These are phyloP conservation scores for Pseudozyma pruni DNA, from an alignment of 1,284 basidiomycete species.

Conservation along the genomic window DNA sequence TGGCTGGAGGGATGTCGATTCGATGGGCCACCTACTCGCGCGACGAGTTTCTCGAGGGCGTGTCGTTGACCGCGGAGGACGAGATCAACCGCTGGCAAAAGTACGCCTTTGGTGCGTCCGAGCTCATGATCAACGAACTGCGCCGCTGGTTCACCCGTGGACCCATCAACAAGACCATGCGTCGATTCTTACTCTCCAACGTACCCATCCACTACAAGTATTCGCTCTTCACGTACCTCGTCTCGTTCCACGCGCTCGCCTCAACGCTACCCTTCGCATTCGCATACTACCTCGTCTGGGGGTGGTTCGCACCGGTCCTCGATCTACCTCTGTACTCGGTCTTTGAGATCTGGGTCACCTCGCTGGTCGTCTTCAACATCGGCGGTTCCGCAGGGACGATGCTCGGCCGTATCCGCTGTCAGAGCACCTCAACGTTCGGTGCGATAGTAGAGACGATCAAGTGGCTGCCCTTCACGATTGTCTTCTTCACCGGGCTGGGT, in stretches of 20 bases:
- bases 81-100: conserved; percentile 87
- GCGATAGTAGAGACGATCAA: too few species aligned
- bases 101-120: conserved; percentile 78
- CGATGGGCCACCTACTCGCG: conserved; percentile 85
- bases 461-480: conserved; percentile 71
- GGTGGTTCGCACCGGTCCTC: too few species aligned
- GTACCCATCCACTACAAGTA: conserved; percentile 78
- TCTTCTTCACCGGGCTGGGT: conserved; percentile 35
- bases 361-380: too few species aligned
- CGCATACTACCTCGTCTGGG: too few species aligned
- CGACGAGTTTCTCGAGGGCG: conserved; percentile 84
- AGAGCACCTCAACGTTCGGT: too few species aligned
- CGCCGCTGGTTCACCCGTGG: conserved; percentile 77
- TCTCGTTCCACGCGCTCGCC: too few species aligned
- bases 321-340: too few species aligned
- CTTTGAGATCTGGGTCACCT: too few species aligned
- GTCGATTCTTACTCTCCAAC: too few species aligned
- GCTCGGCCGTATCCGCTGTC: too few species aligned
- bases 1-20: conserved; percentile 73
- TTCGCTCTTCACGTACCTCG: conserved; percentile 76
- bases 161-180: conserved; percentile 79
- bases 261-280: too few species aligned
- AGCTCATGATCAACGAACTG: conserved; percentile 67
- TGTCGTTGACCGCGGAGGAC: conserved; percentile 78
- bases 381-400: too few species aligned